Base-by-base conservation (phyloP, 768 basidiomycete species). In the Ephemerocybe angulata region DNA sequence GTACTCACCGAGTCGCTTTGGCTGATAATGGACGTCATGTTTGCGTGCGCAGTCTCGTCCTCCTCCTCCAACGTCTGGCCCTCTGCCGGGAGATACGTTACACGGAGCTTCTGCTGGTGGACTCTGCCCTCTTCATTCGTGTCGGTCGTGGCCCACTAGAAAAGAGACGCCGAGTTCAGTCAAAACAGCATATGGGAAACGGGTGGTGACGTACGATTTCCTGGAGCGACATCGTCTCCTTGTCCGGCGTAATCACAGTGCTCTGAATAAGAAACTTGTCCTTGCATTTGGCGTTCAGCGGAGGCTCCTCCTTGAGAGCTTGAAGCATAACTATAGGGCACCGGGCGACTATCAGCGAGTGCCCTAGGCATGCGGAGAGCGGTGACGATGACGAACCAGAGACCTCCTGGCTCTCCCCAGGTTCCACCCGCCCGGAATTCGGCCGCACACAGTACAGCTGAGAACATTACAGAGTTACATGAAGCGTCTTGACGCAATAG, bases 221-320 rank as follows among this genome's bases (percentile, higher is more conserved):
- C 57, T 82, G 76, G 31, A 95, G 73, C 13, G 87, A 69, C 67
- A 86, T 72, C 43, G 81, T 80, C 75, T 93, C 92, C 71, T 91
- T 92, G 61, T 96, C 95, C 28, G 86, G 78, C 1, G 92, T 88
- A 70, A 99, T 94, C 68, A 89, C 70, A 24, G 93, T 96, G 65
- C 91, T 96, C 71, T 98, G 97, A 51, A 99, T 93, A 53, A 99
- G 80, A 72, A 99, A 99, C 78, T 99, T 99, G 84, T 99, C 97
- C 70, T 95, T 94, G 86, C 97, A 99, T 76, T 98, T 98, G 28
- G 84, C 75, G 56, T 85, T 86, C 60, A 87, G 68, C 19, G 95
- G 88, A 1, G 96, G 96, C 59, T 99, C 97, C 62, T 94, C 92
- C 69, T 87, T 90, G 81, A 99, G 90, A 3, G 96, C 89, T 68